phyloP scores from a whole-genome alignment of 2,329 filamentous ascomycete genomes.

The Epichloe scottii region DNA sequence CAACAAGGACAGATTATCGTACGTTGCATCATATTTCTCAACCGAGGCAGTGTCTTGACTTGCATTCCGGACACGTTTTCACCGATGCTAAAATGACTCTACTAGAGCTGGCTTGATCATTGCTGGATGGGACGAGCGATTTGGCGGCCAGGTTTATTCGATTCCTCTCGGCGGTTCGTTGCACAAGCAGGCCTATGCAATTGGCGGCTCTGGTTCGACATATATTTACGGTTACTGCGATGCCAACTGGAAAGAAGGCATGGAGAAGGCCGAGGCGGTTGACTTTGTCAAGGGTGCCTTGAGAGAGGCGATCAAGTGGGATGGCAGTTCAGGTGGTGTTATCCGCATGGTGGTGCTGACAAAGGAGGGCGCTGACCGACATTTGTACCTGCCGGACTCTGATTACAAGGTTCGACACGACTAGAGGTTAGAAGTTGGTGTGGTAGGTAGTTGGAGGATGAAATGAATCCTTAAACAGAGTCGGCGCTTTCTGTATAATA shows the following conservation, averaged over 20 bases:
- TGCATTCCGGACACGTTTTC: not conserved
- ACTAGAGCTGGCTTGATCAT: constrained; percentile 88
- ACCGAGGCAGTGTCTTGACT: not conserved
- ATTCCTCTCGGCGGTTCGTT: constrained; percentile 93
- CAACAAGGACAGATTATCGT: constrained; percentile 92
- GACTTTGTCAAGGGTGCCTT: constrained; percentile 86
- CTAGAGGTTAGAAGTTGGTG: constrained; percentile 24
- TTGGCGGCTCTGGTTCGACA: constrained; percentile 91
- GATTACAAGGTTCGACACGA: constrained; percentile 66
- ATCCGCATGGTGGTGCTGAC: constrained; percentile 97
- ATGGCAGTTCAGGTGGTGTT: constrained; percentile 94
- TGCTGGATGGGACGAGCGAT: constrained; percentile 90
- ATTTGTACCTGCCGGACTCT: constrained; percentile 90
- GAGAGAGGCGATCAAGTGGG: constrained; percentile 96
- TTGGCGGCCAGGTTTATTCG: constrained; percentile 94
- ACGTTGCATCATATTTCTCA: constrained; percentile 20
- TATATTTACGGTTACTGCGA: constrained; percentile 99
- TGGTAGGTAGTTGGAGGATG: not conserved
- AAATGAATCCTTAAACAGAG: not conserved
- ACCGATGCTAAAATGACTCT: not conserved
- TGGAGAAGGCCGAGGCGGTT: constrained; percentile 86
- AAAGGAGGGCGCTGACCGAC: constrained; percentile 75
- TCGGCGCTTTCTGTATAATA: constrained; percentile 2
- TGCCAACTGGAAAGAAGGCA: constrained; percentile 86
- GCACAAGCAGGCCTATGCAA: constrained; percentile 93